Conservation (phyloP, 2,329 filamentous ascomycete species). For the Neonectria magnoliae region DNA sequence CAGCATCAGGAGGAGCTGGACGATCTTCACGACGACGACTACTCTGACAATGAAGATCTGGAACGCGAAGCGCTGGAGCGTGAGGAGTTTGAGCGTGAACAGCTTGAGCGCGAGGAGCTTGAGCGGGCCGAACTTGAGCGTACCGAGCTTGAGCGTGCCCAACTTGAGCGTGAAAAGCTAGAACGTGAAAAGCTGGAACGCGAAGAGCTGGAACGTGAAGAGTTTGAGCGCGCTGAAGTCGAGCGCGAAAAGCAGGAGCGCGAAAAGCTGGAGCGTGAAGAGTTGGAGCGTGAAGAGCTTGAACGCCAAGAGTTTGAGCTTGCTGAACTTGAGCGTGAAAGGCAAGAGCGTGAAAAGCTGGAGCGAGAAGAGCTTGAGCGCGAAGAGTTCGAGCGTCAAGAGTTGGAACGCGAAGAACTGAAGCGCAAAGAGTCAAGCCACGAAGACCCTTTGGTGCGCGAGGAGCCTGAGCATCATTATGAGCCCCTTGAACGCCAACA, state of each 20-base stretch:
- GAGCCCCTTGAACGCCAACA: constrained; percentile 9
- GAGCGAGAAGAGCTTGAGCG: not conserved
- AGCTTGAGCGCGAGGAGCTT: not conserved
- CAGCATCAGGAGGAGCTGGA: constrained; percentile 40
- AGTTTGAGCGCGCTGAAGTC: not conserved
- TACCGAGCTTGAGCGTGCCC: constrained; percentile 12
- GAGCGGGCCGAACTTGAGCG: not conserved
- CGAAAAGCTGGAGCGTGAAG: not conserved
- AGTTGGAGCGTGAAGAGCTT: not conserved
- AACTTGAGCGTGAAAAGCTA: not conserved
- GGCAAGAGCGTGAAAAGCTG: not conserved
- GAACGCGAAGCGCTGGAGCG: constrained; percentile 1
- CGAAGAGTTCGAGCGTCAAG: constrained; percentile 12
- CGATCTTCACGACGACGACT: constrained; percentile 25
- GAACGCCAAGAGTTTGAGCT: not conserved
- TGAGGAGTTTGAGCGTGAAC: not conserved
- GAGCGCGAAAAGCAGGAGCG: constrained; percentile 7
- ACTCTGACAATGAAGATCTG: constrained; percentile 11
- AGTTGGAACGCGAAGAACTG: constrained; percentile 10
- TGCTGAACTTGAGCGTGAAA: not conserved
- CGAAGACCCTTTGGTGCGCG: not conserved
- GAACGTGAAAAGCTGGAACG: not conserved
- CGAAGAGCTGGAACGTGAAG: not conserved
- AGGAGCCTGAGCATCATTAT: not conserved
- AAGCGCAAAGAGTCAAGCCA: not conserved